Conservation (phyloP, 306 rosid species). For the Vigna angularis region DNA sequence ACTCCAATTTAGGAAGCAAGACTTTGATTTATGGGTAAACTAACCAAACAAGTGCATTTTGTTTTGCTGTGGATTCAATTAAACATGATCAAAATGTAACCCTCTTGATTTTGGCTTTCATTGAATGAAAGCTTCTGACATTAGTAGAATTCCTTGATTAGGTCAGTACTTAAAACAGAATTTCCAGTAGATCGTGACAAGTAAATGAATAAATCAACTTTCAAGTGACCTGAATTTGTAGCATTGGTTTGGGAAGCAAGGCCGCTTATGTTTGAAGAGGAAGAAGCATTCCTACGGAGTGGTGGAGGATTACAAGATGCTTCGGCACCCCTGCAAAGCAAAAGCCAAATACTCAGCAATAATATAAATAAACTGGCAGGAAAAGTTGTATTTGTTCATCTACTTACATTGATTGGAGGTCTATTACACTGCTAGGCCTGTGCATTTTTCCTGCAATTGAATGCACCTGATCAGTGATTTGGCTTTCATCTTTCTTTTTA, state of each 20-base stretch:
- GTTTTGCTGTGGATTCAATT: neutral
- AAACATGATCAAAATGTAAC: neutral
- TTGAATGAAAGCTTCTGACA: neutral
- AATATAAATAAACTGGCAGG: neutral
- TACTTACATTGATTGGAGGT: conserved; percentile 68
- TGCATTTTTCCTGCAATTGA: conserved; percentile 60
- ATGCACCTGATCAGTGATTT: conserved; percentile 44
- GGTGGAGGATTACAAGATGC: conserved; percentile 58
- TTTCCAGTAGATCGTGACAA: neutral
- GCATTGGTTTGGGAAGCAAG: conserved; percentile 59
- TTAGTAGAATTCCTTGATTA: neutral
- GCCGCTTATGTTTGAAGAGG: conserved; percentile 76
- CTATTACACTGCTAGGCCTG: conserved; percentile 77
- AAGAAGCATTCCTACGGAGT: conserved; percentile 87
- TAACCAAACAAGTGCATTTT: neutral
- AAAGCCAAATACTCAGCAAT: conserved; percentile 22
- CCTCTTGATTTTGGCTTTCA: neutral
- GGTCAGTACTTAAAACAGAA: neutral
- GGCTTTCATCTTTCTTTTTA: neutral
- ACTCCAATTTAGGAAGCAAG: conserved; percentile 19
- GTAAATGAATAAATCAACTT: conserved; percentile 19
- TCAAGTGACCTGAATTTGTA: conserved; percentile 62
- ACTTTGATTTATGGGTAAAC: neutral
- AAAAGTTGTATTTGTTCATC: neutral
- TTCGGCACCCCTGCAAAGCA: conserved; percentile 62